Percentiles rank a stretch among this genome's conserved stretches.
Evolutionary conservation across 2,329 filamentous ascomycete genomes (phyloP).

Genomic region (Westerdykella ornata): DNA sequence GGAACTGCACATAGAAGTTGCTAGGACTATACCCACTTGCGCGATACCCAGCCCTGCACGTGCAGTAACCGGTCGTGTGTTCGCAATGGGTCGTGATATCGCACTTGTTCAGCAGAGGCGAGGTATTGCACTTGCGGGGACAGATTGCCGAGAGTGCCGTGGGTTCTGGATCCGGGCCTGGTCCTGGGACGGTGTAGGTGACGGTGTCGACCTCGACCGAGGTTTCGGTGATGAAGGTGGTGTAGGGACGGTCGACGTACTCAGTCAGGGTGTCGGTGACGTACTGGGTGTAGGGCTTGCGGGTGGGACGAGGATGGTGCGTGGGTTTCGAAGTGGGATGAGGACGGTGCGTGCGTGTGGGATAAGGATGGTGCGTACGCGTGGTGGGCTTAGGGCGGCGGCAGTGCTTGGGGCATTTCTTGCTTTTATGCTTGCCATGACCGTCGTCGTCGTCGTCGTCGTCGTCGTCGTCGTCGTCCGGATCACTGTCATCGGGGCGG

Average conservation of each 20-base stretch:
- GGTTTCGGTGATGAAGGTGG: background rate
- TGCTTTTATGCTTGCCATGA: background rate
- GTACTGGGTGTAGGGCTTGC: background rate
- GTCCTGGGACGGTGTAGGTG: background rate
- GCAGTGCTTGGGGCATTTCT: constrained; percentile 6
- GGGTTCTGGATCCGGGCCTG: constrained; percentile 1
- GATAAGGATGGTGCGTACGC: background rate
- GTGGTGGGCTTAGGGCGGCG: background rate
- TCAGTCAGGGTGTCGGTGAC: background rate
- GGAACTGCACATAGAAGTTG: constrained; percentile 26
- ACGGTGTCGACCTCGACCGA: background rate
- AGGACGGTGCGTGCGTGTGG: background rate
- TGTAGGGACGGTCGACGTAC: background rate
- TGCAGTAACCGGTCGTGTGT: constrained; percentile 22
- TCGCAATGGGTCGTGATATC: constrained; percentile 19
- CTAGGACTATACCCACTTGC: constrained; percentile 14
- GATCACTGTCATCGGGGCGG: background rate
- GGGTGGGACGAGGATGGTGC: background rate
- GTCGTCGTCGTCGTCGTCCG: background rate
- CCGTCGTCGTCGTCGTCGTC: background rate
- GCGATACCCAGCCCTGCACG: constrained; percentile 23
- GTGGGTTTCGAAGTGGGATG: background rate
- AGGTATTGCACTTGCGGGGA: constrained; percentile 15
- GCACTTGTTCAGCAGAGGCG: constrained; percentile 20
- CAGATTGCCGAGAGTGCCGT: background rate